Base-by-base conservation (phyloP, 2,329 filamentous ascomycete species). In the Uncinocarpus reesii region DNA sequence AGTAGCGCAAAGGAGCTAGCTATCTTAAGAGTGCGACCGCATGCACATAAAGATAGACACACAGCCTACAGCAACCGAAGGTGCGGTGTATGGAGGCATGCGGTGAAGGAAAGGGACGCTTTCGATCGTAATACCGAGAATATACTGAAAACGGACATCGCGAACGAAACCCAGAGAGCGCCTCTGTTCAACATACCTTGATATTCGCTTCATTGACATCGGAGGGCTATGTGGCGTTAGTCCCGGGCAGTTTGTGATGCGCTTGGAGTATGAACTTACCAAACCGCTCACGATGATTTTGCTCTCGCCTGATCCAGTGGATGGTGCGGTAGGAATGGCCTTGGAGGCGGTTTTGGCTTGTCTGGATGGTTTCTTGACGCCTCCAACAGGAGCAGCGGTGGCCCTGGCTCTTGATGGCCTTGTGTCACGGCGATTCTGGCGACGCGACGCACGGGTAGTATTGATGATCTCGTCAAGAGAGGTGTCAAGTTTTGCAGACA, bases 131-230 rank as follows among this genome's bases (percentile, higher is more conserved):
- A 61, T 62, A 50, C 51, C 55, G 53, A 55, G 52, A 46, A 49
- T 29, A 56, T 58, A 60, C 63, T 60, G 65, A 59, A 63, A 68
- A 62, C 67, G 61, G 66, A 72, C 65, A 71, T 73, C 79, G 78
- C 80, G 80, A 83, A 77, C 72, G 77, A 80, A 82, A 76, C 79
- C 80, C 79, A 76, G 77, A 74, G 80, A 50, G 46, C 52, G 79
- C 81, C 82, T 83, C 84, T 79, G 76, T 81, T 88, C 84, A 88
- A 98, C 92, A 93, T 98, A 98, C 92, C 92, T 98, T 96, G 76
- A 98, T 93, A 82, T 93, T 86, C 74, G 74, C 75, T 79, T 96
- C 90, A 73, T 81, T 86, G 71, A 98, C 88, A 81, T 98, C 92
- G 75, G 83, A 82, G 68, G 92, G 92, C 87, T 96, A 58, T 28